Percentiles rank a stretch among this genome's conserved stretches.
phyloP scores from a whole-genome alignment of 495 filamentous ascomycete species.

The Penicillium cataractarum region DNA sequence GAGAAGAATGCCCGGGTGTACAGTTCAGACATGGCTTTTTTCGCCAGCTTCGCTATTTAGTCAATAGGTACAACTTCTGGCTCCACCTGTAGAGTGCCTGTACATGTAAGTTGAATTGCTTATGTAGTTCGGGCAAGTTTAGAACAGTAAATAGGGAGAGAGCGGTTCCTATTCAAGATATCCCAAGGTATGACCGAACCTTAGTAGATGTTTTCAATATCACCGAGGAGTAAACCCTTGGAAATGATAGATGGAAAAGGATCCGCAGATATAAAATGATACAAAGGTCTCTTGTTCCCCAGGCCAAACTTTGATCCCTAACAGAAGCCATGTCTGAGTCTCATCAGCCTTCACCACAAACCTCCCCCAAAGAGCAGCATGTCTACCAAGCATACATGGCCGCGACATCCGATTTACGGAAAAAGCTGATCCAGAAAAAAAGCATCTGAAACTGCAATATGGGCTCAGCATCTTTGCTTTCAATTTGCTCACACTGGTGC shows the following conservation, averaged over 20 bases:
- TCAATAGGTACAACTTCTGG: too few relatives aligned
- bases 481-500: slow-evolving; percentile 27
- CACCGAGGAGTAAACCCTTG: too few relatives aligned
- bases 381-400: not conserved
- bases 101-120: too few relatives aligned
- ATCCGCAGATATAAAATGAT: not conserved
- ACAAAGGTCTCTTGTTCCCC: not conserved
- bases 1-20: too few relatives aligned
- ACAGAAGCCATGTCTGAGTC: not conserved
- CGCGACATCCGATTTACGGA: slow-evolving; percentile 3
- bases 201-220: too few relatives aligned
- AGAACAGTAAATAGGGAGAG: too few relatives aligned
- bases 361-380: not conserved
- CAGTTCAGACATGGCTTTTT: too few relatives aligned
- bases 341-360: not conserved
- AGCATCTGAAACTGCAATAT: slow-evolving; percentile 10
- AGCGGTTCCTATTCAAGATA: too few relatives aligned
- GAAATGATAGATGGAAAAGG: not conserved
- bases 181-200: too few relatives aligned
- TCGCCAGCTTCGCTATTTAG: too few relatives aligned
- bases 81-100: too few relatives aligned
- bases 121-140: too few relatives aligned
- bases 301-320: not conserved
- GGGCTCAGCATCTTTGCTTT: slow-evolving; percentile 6
- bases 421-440: not conserved